Conservation (phyloP, 257 asterid species). For the Nicotiana benthamiana region DNA sequence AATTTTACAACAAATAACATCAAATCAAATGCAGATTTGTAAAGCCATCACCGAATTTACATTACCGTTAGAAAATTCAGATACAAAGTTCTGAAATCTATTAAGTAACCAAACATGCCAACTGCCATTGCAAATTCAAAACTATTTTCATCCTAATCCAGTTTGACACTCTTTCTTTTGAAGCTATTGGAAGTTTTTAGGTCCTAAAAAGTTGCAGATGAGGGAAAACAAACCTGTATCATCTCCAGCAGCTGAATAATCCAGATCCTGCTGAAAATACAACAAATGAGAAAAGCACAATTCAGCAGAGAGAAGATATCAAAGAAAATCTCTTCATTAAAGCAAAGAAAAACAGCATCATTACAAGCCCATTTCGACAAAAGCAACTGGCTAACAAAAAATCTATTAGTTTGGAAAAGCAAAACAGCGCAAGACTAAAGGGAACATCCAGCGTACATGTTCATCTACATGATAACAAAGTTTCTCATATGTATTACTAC, state of each 20-base stretch:
- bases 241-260: slow-evolving; percentile 36
- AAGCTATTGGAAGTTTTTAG: neutral
- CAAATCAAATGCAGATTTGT: neutral
- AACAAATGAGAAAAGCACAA: neutral
- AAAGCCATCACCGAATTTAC: neutral
- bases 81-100: neutral
- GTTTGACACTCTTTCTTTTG: neutral
- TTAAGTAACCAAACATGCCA: neutral
- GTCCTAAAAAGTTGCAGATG: neutral
- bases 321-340: neutral
- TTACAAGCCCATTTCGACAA: neutral
- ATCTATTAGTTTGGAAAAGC: neutral
- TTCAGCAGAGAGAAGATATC: neutral
- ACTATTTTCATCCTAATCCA: neutral
- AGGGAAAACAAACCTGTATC: slow-evolving; percentile 59
- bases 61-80: neutral
- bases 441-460: neutral
- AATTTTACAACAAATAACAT: neutral
- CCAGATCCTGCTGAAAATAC: slow-evolving; percentile 42
- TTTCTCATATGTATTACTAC: neutral
- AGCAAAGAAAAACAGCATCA: neutral
- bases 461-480: neutral
- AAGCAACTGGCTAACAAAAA: neutral
- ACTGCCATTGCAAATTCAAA: neutral
- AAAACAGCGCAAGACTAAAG: neutral